These are phyloP conservation scores for Candida maesae DNA, from an alignment of 805 yeast genomes.

Conservation along the genomic window DNA sequence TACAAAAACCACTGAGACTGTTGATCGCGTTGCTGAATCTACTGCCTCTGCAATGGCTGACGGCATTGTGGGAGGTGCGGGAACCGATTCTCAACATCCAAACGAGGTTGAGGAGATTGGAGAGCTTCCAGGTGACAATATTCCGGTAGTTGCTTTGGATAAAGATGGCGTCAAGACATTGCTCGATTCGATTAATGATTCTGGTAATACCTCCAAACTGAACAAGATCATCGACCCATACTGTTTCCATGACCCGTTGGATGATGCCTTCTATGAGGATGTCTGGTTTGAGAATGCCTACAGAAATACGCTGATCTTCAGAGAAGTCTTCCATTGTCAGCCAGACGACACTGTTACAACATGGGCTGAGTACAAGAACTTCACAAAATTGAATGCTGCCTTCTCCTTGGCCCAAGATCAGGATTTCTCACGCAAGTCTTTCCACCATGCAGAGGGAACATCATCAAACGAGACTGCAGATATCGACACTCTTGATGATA, in stretches of 20 bases:
- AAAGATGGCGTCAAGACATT: slow-evolving; percentile 41
- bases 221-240: slow-evolving; percentile 77
- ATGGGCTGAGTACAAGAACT: slow-evolving; percentile 86
- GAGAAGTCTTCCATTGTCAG: slow-evolving; percentile 87
- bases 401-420: slow-evolving; percentile 39
- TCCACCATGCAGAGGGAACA: not conserved
- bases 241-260: slow-evolving; percentile 81
- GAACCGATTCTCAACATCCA: not conserved
- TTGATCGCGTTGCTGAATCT: slow-evolving; percentile 2
- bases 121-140: slow-evolving; percentile 24
- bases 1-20: not conserved
- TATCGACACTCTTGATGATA: not conserved
- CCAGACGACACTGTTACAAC: slow-evolving; percentile 90
- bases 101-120: slow-evolving; percentile 13
- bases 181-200: slow-evolving; percentile 37
- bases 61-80: not conserved
- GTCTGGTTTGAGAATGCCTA: slow-evolving; percentile 80
- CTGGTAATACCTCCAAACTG: slow-evolving; percentile 27
- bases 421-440: slow-evolving; percentile 19
- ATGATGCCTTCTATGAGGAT: slow-evolving; percentile 78
- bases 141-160: slow-evolving; percentile 41
- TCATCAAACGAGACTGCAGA: slow-evolving; percentile 5
- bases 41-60: not conserved
- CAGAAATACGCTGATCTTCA: slow-evolving; percentile 74
- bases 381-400: slow-evolving; percentile 54